These are phyloP conservation scores for Ophiostoma pallidulum DNA, from an alignment of 2,329 filamentous ascomycete genomes.

Conservation along the genomic window DNA sequence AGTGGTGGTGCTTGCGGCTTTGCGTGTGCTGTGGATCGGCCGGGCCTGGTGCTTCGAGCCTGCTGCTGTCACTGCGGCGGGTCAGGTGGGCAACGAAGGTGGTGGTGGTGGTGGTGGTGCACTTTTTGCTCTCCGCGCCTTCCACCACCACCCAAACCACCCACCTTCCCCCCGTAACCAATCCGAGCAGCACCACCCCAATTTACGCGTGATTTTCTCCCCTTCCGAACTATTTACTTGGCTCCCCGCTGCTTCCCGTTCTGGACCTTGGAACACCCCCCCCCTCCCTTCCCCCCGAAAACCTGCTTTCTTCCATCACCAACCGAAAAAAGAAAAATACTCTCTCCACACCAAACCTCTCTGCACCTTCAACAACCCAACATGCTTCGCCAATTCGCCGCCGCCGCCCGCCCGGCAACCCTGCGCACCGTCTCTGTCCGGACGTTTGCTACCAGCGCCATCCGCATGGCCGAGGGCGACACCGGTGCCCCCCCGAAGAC, in stretches of 20 bases:
- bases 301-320: background rate
- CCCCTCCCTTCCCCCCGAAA: background rate
- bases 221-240: conserved; percentile 7
- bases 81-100: too few relatives aligned
- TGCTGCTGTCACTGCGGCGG: too few relatives aligned
- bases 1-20: too few relatives aligned
- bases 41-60: too few relatives aligned
- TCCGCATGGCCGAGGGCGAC: conserved; percentile 61
- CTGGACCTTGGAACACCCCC: background rate
- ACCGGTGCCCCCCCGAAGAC: conserved; percentile 50
- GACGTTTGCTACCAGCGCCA: conserved; percentile 54
- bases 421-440: conserved; percentile 38
- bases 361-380: conserved; percentile 32
- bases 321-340: too few relatives aligned
- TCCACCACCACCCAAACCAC: background rate
- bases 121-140: background rate
- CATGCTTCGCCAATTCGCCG: conserved; percentile 60
- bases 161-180: background rate
- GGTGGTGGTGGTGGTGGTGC: background rate
- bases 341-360: background rate
- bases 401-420: conserved; percentile 44
- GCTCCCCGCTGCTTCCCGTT: background rate
- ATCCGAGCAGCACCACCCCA: conserved; percentile 9
- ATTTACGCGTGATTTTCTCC: conserved; percentile 17
- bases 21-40: too few relatives aligned